Evolutionary conservation across 169 alveolate genomes (phyloP).

Genomic region (Miamiensis avidus): DNA sequence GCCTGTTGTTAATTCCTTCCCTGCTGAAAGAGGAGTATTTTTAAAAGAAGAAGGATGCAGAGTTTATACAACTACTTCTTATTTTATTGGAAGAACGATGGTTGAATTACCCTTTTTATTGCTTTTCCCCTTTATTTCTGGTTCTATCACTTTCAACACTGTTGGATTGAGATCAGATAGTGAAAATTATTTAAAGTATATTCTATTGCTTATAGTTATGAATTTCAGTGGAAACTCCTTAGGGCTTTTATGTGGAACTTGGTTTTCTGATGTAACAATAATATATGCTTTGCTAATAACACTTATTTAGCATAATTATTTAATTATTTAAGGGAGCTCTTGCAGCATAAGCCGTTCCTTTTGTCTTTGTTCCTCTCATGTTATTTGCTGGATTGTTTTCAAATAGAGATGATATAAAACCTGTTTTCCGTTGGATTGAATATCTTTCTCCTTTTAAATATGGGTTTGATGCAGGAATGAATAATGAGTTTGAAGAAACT

Average conservation of each 20-base stretch:
- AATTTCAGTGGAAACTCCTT: constrained; percentile 2
- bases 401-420: constrained; percentile 30
- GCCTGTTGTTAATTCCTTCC: constrained; percentile 32
- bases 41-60: constrained; percentile 42
- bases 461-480: constrained; percentile 49
- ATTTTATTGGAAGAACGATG: constrained; percentile 26
- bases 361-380: constrained; percentile 45
- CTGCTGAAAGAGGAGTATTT: constrained; percentile 42
- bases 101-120: constrained; percentile 34
- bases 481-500: constrained; percentile 48
- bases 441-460: constrained; percentile 63
- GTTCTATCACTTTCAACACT: constrained; percentile 20
- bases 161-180: constrained; percentile 17
- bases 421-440: constrained; percentile 54
- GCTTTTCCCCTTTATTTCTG: constrained; percentile 24
- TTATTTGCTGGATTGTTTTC: constrained; percentile 51
- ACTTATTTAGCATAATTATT: too few relatives aligned
- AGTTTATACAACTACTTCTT: constrained; percentile 32
- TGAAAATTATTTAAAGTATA: constrained; percentile 8
- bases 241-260: constrained; percentile 29
- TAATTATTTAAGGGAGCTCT: too few relatives aligned
- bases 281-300: constrained; percentile 40
- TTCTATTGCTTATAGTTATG: neutral
- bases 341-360: too few relatives aligned
- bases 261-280: constrained; percentile 32